Evolutionary conservation across 2,329 filamentous ascomycete genomes (phyloP).

Genomic region (Huntiella moniliformis): DNA sequence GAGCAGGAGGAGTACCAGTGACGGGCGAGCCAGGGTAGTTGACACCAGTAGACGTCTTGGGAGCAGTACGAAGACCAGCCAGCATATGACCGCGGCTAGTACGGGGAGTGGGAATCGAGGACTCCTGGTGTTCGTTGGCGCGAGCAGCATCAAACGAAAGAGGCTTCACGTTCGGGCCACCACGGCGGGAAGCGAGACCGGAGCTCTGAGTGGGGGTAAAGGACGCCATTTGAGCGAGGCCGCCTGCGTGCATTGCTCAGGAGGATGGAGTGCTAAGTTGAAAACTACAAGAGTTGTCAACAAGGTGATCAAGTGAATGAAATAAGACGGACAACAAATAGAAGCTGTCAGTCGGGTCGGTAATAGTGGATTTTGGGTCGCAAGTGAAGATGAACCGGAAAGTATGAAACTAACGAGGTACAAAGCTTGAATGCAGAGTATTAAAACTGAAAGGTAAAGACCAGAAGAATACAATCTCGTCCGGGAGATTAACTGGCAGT

Average conservation of each 20-base stretch:
- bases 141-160: conserved; percentile 60
- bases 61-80: conserved; percentile 80
- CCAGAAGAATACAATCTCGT: conserved; percentile 6
- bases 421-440: conserved; percentile 1
- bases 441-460: background rate
- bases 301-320: conserved; percentile 6
- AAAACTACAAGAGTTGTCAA: background rate
- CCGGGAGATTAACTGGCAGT: conserved; percentile 7
- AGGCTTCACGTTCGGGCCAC: conserved; percentile 77
- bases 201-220: conserved; percentile 50
- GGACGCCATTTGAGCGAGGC: conserved; percentile 94
- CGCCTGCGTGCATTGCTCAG: conserved; percentile 75
- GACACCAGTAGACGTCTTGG: conserved; percentile 60
- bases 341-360: background rate
- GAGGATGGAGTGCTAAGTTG: conserved; percentile 11
- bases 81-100: conserved; percentile 90
- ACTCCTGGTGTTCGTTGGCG: conserved; percentile 47
- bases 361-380: background rate
- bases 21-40: conserved; percentile 50
- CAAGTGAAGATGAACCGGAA: background rate
- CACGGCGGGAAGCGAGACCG: conserved; percentile 70
- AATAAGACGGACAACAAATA: conserved; percentile 6
- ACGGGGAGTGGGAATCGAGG: conserved; percentile 60
- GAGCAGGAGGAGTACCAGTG: conserved; percentile 21
- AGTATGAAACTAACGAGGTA: background rate